Percentiles rank a stretch among this genome's conserved stretches.
phyloP scores from a whole-genome alignment of 2,329 filamentous ascomycete species.

The Colletotrichum tropicicola region DNA sequence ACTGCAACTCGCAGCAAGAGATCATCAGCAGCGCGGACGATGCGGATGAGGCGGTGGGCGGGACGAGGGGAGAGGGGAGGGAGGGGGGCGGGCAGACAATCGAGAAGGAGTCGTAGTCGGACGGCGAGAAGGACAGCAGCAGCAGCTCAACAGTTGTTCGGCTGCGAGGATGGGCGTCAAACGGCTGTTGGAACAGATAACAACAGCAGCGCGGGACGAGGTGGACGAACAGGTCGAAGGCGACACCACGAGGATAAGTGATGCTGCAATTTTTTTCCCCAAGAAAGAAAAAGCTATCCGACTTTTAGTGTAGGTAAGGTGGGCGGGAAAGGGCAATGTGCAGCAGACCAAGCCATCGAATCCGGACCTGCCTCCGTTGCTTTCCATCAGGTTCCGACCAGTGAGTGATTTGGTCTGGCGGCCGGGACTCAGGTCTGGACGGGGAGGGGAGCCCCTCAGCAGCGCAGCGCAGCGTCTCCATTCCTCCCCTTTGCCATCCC shows the following conservation, averaged over 20 bases:
- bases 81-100: background rate
- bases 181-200: background rate
- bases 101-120: background rate
- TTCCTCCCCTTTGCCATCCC: background rate
- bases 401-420: background rate
- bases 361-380: conserved; percentile 24
- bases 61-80: background rate
- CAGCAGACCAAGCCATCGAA: background rate
- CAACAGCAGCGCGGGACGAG: background rate
- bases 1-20: background rate
- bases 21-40: background rate
- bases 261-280: background rate
- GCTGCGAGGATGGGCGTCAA: background rate
- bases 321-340: background rate
- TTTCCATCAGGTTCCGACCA: conserved; percentile 14
- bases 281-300: too few species aligned
- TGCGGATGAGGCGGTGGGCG: background rate
- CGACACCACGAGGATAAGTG: background rate
- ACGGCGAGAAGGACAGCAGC: too few species aligned
- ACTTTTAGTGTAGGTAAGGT: background rate
- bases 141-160: background rate
- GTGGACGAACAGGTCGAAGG: background rate
- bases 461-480: background rate
- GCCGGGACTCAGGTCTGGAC: background rate
- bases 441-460: background rate